Base-by-base conservation (phyloP, 2,329 filamentous ascomycete genomes). In the Sporothrix euskadiensis region DNA sequence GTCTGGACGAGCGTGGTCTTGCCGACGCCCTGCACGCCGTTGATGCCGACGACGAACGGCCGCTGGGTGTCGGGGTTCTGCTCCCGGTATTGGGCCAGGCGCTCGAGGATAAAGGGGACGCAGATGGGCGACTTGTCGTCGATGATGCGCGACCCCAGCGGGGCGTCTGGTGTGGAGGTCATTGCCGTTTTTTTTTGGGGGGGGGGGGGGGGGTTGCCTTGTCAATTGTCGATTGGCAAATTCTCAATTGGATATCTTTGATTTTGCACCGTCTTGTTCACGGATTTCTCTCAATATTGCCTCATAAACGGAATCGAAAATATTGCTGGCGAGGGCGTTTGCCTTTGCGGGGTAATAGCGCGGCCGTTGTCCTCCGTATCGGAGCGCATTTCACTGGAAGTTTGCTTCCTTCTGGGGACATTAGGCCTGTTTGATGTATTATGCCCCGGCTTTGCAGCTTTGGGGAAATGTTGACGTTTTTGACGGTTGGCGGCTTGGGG, bases 11-110 rank as follows among this genome's bases (percentile, higher is more conserved):
- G 87, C 14, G 94, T 97, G 3, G 94, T 97, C 84, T 98, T 98
- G 77, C 95, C 95, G 52, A 93, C 91, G 75, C 95, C 95, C 83
- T 98, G 95, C 39, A 97, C 89, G 75, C 94, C 95, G 78, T 97
- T 97, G 78, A 98, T 87, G 65, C 94, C 95, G 75, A 98, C 87
- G 80, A 97, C 89, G 81, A 97, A 92, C 39, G 94, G 94, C 26
- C 86, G 87, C 47, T 19, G 49, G 49, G 41, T 49, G 22, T 56
- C 57, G 49, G 49, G 49, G 12, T 26, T 26, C 41, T 49, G 54
- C 26, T 47, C 41, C 57, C 68, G 73, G 71, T 73, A 75, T 3
- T 41, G 39, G 10, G 78, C 76, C 66, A 92, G 82, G 22, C 84
- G 86, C n/a, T 86, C 83, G 30, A 91, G 84, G 74, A 92, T 91